Evolutionary conservation across 179 eudicot species (phyloP).

Genomic region (Beta lomatogona): DNA sequence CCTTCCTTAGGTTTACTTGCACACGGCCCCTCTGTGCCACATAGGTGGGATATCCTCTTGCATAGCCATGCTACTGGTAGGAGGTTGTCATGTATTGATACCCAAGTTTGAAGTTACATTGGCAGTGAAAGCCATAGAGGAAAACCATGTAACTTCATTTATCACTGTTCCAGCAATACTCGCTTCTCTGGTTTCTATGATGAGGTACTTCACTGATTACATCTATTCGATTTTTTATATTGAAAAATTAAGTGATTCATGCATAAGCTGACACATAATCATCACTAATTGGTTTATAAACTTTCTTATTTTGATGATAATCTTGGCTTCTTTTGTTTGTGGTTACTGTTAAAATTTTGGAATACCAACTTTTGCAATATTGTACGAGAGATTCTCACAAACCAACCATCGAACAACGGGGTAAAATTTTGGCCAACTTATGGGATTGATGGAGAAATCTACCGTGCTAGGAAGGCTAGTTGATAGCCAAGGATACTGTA

Average conservation of each 20-base stretch:
- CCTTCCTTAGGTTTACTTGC: slow-evolving; percentile 68
- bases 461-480: background rate
- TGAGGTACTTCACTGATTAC: slow-evolving; percentile 47
- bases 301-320: background rate
- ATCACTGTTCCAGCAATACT: slow-evolving; percentile 88
- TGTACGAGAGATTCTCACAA: background rate
- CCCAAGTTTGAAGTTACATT: slow-evolving; percentile 82
- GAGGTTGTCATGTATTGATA: slow-evolving; percentile 78
- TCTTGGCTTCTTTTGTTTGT: background rate
- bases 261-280: background rate
- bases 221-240: background rate
- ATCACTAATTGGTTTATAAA: background rate
- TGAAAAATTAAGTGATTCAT: background rate
- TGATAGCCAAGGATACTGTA: background rate
- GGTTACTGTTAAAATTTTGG: background rate
- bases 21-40: slow-evolving; percentile 95
- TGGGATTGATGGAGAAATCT: background rate
- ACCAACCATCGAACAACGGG: background rate
- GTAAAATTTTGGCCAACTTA: background rate
- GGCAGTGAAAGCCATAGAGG: slow-evolving; percentile 62
- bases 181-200: slow-evolving; percentile 65
- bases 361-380: background rate
- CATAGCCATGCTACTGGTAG: slow-evolving; percentile 82
- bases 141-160: slow-evolving; percentile 63
- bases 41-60: slow-evolving; percentile 97